Percentiles rank a stretch among this genome's conserved stretches.
Conservation (phyloP, 163 green algal genomes). For the Volvox carteri region DNA sequence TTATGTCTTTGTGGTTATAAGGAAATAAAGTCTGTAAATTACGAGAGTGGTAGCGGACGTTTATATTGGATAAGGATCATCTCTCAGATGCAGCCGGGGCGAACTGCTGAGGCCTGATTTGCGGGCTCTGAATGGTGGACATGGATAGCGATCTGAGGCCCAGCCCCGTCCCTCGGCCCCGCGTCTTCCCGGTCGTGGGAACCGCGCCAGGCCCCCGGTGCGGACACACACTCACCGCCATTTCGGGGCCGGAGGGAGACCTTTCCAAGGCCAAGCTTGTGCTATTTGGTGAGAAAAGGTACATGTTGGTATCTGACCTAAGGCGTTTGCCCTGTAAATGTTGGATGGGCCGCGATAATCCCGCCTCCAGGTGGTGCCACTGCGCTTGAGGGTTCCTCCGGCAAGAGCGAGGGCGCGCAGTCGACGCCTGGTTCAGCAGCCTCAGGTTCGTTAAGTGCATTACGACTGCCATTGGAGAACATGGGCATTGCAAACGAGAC, state of each 20-base stretch:
- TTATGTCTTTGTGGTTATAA: not conserved
- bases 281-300: conserved; percentile 91
- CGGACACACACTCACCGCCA: conserved; percentile 95
- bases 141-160: conserved; percentile 46
- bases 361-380: conserved; percentile 91
- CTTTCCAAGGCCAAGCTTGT: conserved; percentile 84
- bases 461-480: not conserved
- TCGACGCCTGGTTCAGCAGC: conserved; percentile 59
- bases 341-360: not conserved
- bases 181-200: conserved; percentile 57
- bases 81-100: conserved; percentile 17
- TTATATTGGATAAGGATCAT: conserved; percentile 8
- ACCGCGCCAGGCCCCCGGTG: conserved; percentile 79
- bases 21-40: not conserved
- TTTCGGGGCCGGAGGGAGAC: conserved; percentile 85
- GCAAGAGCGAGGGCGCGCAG: conserved; percentile 68
- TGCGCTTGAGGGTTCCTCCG: conserved; percentile 88
- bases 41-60: not conserved
- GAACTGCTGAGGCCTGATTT: conserved; percentile 22
- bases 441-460: conserved; percentile 44
- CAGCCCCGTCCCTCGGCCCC: conserved; percentile 61
- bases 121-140: conserved; percentile 37
- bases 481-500: not conserved
- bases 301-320: not conserved
- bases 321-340: not conserved